Percentiles rank a stretch among this genome's conserved stretches.
Conservation (phyloP, 2,329 filamentous ascomycete species). For the Cytospora piceae region DNA sequence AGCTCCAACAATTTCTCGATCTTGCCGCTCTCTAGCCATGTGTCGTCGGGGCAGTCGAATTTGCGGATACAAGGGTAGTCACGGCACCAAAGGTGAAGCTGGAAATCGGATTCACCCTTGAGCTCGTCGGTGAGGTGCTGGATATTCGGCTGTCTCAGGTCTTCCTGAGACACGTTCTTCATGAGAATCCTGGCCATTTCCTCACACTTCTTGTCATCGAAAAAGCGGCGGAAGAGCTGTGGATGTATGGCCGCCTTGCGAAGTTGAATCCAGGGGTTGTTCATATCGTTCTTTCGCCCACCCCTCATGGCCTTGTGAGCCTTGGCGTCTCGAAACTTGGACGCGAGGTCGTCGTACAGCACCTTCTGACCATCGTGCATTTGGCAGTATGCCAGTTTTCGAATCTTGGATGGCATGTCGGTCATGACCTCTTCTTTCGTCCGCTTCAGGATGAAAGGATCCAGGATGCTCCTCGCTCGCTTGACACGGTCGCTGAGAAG, state of each 20-base stretch:
- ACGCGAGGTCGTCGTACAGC: slow-evolving; percentile 70
- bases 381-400: slow-evolving; percentile 78
- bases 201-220: slow-evolving; percentile 72
- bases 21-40: slow-evolving; percentile 74
- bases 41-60: slow-evolving; percentile 57
- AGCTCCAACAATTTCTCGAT: slow-evolving; percentile 79
- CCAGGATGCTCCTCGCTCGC: slow-evolving; percentile 87
- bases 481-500: slow-evolving; percentile 86
- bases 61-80: slow-evolving; percentile 59
- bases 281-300: slow-evolving; percentile 57
- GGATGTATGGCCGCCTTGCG: slow-evolving; percentile 93
- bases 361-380: slow-evolving; percentile 73
- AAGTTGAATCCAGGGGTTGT: slow-evolving; percentile 85
- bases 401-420: slow-evolving; percentile 80
- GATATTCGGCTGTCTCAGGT: slow-evolving; percentile 56
- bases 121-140: slow-evolving; percentile 60
- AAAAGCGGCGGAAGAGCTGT: slow-evolving; percentile 81
- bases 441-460: slow-evolving; percentile 90
- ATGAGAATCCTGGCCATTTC: slow-evolving; percentile 80
- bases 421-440: slow-evolving; percentile 91
- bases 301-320: slow-evolving; percentile 64
- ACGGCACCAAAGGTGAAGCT: slow-evolving; percentile 67
- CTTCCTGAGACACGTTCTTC: slow-evolving; percentile 63
- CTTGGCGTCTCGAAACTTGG: slow-evolving; percentile 65
- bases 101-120: slow-evolving; percentile 64